These are phyloP conservation scores for Ophiosphaerella narmari DNA, from an alignment of 2,329 filamentous ascomycete species.

Conservation along the genomic window DNA sequence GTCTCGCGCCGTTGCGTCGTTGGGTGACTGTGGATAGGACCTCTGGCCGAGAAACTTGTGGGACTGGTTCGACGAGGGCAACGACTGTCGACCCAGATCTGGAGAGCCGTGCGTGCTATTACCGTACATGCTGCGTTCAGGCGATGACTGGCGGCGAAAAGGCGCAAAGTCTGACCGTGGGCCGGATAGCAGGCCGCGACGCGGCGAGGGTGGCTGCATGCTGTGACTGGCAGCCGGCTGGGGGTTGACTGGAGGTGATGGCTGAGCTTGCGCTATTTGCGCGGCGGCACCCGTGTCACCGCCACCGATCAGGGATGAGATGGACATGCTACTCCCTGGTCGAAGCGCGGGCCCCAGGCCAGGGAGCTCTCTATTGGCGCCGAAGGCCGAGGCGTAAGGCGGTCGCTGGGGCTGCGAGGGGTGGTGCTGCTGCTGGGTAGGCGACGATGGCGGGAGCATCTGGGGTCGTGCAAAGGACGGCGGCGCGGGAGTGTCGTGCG, in stretches of 20 bases:
- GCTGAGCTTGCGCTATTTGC: constrained; percentile 51
- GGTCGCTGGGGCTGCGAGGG: constrained; percentile 49
- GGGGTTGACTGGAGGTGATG: constrained; percentile 50
- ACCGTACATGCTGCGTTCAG: constrained; percentile 41
- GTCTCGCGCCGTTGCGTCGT: constrained; percentile 31
- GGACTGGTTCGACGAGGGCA: constrained; percentile 36
- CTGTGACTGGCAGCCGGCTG: constrained; percentile 45
- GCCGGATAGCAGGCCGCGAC: constrained; percentile 37
- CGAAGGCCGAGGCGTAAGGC: constrained; percentile 48
- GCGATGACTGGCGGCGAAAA: constrained; percentile 44
- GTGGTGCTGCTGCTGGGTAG: constrained; percentile 49
- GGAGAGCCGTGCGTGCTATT: constrained; percentile 43
- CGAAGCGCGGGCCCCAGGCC: constrained; percentile 57
- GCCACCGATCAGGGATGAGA: constrained; percentile 71
- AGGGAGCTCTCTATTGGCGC: constrained; percentile 60
- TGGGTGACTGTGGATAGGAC: constrained; percentile 36
- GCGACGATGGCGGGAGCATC: constrained; percentile 57
- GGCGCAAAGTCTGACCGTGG: constrained; percentile 41
- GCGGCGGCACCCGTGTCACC: constrained; percentile 51
- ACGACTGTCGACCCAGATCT: constrained; percentile 38
- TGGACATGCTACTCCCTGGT: constrained; percentile 70
- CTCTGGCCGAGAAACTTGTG: constrained; percentile 42
- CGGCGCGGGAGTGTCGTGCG: constrained; percentile 47
- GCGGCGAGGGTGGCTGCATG: constrained; percentile 55
- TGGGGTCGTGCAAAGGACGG: constrained; percentile 50